phyloP scores from a whole-genome alignment of 345 rosid species.

The Heritiera littoralis region DNA sequence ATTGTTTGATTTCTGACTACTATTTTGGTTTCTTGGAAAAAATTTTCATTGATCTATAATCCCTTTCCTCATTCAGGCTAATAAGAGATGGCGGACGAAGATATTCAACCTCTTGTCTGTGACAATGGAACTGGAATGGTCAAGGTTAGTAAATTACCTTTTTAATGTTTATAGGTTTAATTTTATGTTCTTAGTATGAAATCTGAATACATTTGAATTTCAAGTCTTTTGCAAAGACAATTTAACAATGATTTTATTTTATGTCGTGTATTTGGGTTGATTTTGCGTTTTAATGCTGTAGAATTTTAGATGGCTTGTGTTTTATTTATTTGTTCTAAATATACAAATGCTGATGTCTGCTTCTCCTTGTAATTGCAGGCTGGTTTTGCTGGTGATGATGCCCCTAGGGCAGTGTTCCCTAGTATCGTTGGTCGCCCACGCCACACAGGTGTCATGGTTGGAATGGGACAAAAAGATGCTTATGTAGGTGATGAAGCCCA shows the following conservation, averaged over 20 bases:
- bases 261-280: not conserved
- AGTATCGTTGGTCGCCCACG: conserved; percentile 34
- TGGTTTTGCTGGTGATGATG: conserved; percentile 20
- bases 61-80: conserved; percentile 13
- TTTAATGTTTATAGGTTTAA: not conserved
- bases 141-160: conserved; percentile 28
- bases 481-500: conserved; percentile 80
- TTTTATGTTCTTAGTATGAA: not conserved
- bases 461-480: conserved; percentile 81
- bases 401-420: conserved; percentile 15
- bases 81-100: conserved; percentile 26
- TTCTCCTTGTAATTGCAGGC: conserved; percentile 25
- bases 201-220: not conserved
- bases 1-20: not conserved
- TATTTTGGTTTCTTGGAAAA: not conserved
- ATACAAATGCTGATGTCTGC: not conserved
- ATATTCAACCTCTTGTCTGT: conserved; percentile 18
- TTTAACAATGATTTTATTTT: not conserved
- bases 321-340: not conserved
- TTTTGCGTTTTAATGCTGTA: not conserved
- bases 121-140: conserved; percentile 22
- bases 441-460: conserved; percentile 81
- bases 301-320: not conserved
- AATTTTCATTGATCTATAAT: not conserved
- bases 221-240: not conserved